Base-by-base conservation (phyloP, 192 early-diverging fungal species). In the Podila horticola region DNA sequence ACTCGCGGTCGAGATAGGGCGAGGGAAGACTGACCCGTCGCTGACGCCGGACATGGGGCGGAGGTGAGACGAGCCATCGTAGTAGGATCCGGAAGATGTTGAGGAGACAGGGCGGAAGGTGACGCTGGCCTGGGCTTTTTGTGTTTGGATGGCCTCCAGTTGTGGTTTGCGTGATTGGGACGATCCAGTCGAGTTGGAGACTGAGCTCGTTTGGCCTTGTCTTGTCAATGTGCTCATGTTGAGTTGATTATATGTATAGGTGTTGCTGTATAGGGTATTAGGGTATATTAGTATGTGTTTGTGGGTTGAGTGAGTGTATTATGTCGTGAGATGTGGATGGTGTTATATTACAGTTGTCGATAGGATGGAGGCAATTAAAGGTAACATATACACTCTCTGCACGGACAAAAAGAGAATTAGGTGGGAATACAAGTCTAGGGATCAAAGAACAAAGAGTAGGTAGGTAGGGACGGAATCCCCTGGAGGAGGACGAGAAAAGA, bases 41-140 rank as follows among this genome's bases (percentile, higher is more conserved):
- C 22, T 55, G 24, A 55, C 12, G 24, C 24, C 24, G 19, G 52
- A 55, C 20, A 8, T 55, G n/a, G 52, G 52, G 52, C 52, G 52
- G 52, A 26, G 52, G 52, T 26, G 52, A 22, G 52, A 55, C 0
- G 52, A 55, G 17, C 52, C 24, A 5, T 55, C 52, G 52, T 55
- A 55, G 24, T 55, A 55, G 24, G 52, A 55, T 9, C n/a, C 48
- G 11, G 69, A 36, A 11, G 48, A 41, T n/a, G 62, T 58, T 15
- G 71, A 72, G 6, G 62, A 74, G 22, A 67, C 34, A 0, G 72
- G 72, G 34, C 64, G 72, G 29, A 74, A 74, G 20, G 57, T 62
- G 22, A 67, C 65, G 57, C 52, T 69, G 26, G 74, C 74, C 20
- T 68, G 74, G 0, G 58, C 65, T 30, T 57, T 74, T 66, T 66